Evolutionary conservation across 2,329 filamentous ascomycete species (phyloP).

Genomic region (Scedosporium aurantiacum): DNA sequence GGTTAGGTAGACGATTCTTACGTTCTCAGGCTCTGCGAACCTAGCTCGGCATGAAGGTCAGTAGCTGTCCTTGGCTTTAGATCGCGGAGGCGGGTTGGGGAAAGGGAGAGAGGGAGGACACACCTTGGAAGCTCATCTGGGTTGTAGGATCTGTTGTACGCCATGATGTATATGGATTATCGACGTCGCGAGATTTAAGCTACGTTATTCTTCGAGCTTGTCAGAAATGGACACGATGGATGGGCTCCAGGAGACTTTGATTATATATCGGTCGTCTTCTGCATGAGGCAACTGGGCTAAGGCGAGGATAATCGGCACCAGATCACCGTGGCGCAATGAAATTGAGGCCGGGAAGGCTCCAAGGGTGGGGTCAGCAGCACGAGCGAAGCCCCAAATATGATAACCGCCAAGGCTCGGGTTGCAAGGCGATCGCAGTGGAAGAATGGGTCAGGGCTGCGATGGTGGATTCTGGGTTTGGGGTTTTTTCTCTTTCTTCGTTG

Average conservation of each 20-base stretch:
- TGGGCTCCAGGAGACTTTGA: neutral
- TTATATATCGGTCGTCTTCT: neutral
- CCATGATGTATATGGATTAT: constrained; percentile 60
- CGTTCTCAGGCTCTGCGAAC: constrained; percentile 40
- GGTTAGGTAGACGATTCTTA: constrained; percentile 13
- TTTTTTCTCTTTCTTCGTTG: neutral
- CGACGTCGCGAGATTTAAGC: constrained; percentile 84
- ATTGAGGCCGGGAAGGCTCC: neutral
- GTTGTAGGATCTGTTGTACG: constrained; percentile 88
- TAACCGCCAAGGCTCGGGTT: neutral
- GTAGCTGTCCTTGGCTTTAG: neutral
- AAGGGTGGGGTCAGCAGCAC: neutral
- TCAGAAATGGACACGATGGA: neutral
- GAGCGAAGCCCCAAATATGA: neutral
- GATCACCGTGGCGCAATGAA: neutral
- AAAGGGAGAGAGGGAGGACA: constrained; percentile 23
- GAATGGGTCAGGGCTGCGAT: neutral
- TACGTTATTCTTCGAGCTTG: constrained; percentile 42
- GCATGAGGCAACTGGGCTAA: neutral
- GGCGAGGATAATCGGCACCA: neutral
- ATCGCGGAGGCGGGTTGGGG: constrained; percentile 3
- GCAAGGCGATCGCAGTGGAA: neutral
- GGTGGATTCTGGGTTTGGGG: neutral
- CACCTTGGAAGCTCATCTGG: constrained; percentile 90
- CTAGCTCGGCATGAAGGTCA: constrained; percentile 17